phyloP scores from a whole-genome alignment of 2,329 filamentous ascomycete species.

The Exophiala dermatitidis region DNA sequence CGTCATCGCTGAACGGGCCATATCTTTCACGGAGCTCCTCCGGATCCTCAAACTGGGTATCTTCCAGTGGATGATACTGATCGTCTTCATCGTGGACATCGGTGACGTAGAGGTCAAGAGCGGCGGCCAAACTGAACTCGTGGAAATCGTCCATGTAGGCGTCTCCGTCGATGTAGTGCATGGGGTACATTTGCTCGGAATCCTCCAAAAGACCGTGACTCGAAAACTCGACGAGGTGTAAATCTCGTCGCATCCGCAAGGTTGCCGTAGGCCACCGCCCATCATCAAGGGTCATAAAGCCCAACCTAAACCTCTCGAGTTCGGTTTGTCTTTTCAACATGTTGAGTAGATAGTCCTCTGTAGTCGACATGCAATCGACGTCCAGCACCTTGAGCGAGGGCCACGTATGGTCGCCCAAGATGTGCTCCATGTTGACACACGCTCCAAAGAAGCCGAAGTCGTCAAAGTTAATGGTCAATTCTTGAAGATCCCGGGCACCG shows the following conservation, averaged over 20 bases:
- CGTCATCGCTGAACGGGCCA: constrained; percentile 16
- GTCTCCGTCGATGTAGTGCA: constrained; percentile 18
- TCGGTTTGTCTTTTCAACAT: constrained; percentile 20
- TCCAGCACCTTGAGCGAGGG: constrained; percentile 19
- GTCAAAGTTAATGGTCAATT: constrained; percentile 25
- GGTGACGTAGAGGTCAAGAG: constrained; percentile 20
- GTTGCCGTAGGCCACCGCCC: constrained; percentile 19
- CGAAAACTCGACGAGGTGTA: constrained; percentile 15
- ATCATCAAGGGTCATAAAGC: constrained; percentile 18
- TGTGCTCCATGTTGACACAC: constrained; percentile 9
- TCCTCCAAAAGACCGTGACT: constrained; percentile 22
- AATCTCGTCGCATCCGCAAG: constrained; percentile 16
- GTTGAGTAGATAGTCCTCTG: constrained; percentile 14
- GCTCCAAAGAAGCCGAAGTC: constrained; percentile 20
- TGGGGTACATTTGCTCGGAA: constrained; percentile 17
- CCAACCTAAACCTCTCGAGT: constrained; percentile 15
- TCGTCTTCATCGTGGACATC: constrained; percentile 5
- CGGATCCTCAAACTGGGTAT: constrained; percentile 16
- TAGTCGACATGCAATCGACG: constrained; percentile 22
- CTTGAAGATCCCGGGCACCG: constrained; percentile 12
- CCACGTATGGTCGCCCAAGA: constrained; percentile 18
- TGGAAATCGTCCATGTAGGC: constrained; percentile 14
- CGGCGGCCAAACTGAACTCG: constrained; percentile 13
- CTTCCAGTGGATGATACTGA: constrained; percentile 17
- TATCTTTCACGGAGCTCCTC: constrained; percentile 18